Base-by-base conservation (phyloP, 2,329 filamentous ascomycete genomes). In the Cordyceps pruinosa region DNA sequence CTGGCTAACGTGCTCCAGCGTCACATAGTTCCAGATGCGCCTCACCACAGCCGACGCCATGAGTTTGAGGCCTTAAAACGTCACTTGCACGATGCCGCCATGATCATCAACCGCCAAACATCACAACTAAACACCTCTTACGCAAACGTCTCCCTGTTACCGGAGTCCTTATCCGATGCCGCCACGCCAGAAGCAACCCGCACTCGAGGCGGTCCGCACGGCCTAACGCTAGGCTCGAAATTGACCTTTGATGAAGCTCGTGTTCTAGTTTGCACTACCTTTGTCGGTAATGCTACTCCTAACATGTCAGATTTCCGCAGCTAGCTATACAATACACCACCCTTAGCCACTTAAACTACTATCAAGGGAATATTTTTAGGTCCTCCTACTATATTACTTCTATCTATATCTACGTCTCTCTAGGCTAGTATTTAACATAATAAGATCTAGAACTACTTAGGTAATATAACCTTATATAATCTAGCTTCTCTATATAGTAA, bases 321-420 rank as follows among this genome's bases (percentile, higher is more conserved):
- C 61, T 87, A 84, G 84, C 73, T 87, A n/a, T 78, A 82, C 46
- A 80, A 81, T 61, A 77, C 78, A 1, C 81, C 83, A 1, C 70
- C 78, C 0, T 75, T 81, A 3, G 79, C 80, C 1, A 75, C 79
- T 17, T 83, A 81, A 62, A 82, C 87, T 57, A 76, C 79, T 7
- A 82, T 87, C 5, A 84, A 87, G 65, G 84, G 83, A 62, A 86
- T 87, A 81, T 87, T 87, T 61, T 72, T 86, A 19, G 84, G 84
- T 0, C 84, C 84, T 0, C 83, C 84, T 1, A 86, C 84, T 0
- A 85, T 86, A 73, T 70, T 87, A 9, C 72, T 87, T 30, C 83
- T 87, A 55, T 86, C 84, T 4, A 86, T 87, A 80, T 83, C 84
- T 4, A 76, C 80, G 58, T 76, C 78, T 5, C 76, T 87, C 15